phyloP scores from a whole-genome alignment of 345 rosid genomes.

The Erucastrum elatum region DNA sequence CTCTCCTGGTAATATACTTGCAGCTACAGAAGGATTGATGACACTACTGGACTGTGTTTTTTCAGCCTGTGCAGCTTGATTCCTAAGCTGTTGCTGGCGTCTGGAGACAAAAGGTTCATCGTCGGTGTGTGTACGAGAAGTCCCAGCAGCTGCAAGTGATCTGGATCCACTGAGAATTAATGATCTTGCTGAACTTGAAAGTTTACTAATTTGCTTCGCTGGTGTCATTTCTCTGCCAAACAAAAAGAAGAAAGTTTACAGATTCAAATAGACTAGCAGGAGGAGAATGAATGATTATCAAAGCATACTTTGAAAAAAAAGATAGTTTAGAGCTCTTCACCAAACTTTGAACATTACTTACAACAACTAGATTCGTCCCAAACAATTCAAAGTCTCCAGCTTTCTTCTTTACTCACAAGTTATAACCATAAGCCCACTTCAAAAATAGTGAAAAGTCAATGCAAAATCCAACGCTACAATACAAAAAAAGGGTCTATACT shows the following conservation, averaged over 20 bases:
- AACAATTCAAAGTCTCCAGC: conserved; percentile 13
- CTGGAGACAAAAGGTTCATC: conserved; percentile 73
- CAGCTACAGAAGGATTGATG: conserved; percentile 38
- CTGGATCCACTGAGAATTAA: conserved; percentile 68
- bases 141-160: conserved; percentile 63
- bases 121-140: conserved; percentile 67
- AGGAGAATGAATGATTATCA: background rate
- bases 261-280: conserved; percentile 12
- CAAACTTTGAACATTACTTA: background rate
- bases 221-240: conserved; percentile 59
- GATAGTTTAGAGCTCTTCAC: conserved; percentile 3
- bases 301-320: background rate
- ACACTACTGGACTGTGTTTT: conserved; percentile 40
- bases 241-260: conserved; percentile 14
- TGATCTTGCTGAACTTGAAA: conserved; percentile 72
- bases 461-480: background rate
- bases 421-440: background rate
- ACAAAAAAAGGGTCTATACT: background rate
- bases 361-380: conserved; percentile 15
- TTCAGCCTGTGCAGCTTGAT: conserved; percentile 42
- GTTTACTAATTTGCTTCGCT: conserved; percentile 65
- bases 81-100: conserved; percentile 49
- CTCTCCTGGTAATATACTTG: conserved; percentile 39
- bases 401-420: conserved; percentile 10
- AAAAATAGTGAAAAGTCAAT: background rate